phyloP scores from a whole-genome alignment of 345 rosid species.

The Camelina hispida region DNA sequence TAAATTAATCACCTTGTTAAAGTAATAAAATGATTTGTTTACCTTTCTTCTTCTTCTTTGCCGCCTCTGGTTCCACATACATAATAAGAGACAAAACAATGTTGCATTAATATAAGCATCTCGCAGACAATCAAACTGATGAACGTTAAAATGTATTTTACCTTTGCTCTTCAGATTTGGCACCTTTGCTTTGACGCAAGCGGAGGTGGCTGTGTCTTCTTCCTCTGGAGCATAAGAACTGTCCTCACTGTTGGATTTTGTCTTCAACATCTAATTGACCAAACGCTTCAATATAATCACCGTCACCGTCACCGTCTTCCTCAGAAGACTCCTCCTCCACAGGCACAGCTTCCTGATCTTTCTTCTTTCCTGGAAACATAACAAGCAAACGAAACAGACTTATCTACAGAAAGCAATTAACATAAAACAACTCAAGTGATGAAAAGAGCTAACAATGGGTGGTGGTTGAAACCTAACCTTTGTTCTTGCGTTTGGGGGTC shows the following conservation, averaged over 20 bases:
- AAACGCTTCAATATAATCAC: constrained; percentile 11
- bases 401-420: background rate
- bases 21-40: background rate
- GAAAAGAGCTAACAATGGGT: background rate
- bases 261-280: background rate
- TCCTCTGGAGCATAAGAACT: constrained; percentile 22
- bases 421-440: constrained; percentile 14
- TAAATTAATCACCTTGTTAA: background rate
- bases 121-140: constrained; percentile 10
- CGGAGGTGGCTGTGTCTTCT: background rate
- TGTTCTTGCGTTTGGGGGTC: background rate
- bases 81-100: constrained; percentile 5
- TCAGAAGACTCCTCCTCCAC: background rate
- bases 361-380: constrained; percentile 20
- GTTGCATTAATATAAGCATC: background rate
- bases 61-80: constrained; percentile 2
- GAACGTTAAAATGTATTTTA: constrained; percentile 1
- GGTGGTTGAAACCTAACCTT: constrained; percentile 1
- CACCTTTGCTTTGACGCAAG: constrained; percentile 17
- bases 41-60: constrained; percentile 24
- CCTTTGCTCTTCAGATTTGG: constrained; percentile 15
- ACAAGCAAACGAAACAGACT: constrained; percentile 17
- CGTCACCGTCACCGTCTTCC: constrained; percentile 16
- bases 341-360: background rate
- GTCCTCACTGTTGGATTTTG: constrained; percentile 1